Percentiles rank a stretch among this genome's conserved stretches.
Conservation (phyloP, 345 rosid species). For the Odontarrhena argentea region DNA sequence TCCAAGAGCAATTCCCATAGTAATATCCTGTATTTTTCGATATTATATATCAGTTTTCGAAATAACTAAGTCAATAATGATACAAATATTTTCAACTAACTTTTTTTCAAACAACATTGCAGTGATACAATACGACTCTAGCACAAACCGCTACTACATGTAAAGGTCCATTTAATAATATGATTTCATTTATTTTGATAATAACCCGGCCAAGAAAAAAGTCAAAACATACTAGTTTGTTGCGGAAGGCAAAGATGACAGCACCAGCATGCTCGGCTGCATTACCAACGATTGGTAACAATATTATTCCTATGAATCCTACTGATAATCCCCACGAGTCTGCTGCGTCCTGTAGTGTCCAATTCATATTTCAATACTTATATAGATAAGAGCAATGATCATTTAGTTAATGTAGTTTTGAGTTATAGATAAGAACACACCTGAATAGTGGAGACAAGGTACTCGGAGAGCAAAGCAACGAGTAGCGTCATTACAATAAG, state of each 20-base stretch:
- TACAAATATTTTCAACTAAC: neutral
- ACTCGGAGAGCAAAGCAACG: slow-evolving; percentile 81
- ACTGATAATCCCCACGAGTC: slow-evolving; percentile 88
- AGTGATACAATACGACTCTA: too few relatives aligned
- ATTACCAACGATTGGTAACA: slow-evolving; percentile 91
- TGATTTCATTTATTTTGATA: neutral
- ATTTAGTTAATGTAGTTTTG: too few relatives aligned
- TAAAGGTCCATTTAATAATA: neutral
- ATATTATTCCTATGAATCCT: slow-evolving; percentile 79
- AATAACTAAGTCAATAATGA: neutral
- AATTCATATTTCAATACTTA: neutral
- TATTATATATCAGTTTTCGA: neutral
- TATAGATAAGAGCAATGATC: too few relatives aligned
- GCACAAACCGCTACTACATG: too few relatives aligned
- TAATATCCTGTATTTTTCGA: slow-evolving; percentile 62
- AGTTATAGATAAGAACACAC: slow-evolving; percentile 31
- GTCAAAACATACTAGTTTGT: slow-evolving; percentile 65
- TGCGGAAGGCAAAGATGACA: slow-evolving; percentile 79
- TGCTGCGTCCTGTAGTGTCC: slow-evolving; percentile 64
- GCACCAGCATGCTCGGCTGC: slow-evolving; percentile 99
- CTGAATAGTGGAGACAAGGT: slow-evolving; percentile 90
- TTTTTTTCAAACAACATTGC: too few relatives aligned
- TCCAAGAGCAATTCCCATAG: slow-evolving; percentile 84
- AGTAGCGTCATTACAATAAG: slow-evolving; percentile 70
- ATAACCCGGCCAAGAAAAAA: neutral